Evolutionary conservation across 768 basidiomycete genomes (phyloP).

Genomic region (Strobilomyces confusus): DNA sequence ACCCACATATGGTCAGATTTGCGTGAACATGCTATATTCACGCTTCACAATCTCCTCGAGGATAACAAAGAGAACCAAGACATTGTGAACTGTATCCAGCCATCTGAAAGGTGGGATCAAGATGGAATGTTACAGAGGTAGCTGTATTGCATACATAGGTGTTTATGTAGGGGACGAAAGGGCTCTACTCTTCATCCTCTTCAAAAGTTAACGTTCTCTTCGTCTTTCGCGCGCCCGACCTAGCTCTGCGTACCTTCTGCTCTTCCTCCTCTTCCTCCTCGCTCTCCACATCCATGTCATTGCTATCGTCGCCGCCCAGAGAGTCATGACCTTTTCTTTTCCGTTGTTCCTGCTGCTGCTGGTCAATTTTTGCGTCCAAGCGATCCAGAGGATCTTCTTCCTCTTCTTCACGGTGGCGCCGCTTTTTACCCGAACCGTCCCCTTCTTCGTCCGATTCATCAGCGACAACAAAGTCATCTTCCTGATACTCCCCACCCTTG

Average conservation of each 20-base stretch:
- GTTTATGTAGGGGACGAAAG: background rate
- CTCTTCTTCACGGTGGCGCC: conserved; percentile 38
- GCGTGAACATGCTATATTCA: conserved; percentile 87
- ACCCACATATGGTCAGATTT: conserved; percentile 48
- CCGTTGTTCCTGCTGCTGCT: conserved; percentile 50
- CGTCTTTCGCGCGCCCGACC: conserved; percentile 48
- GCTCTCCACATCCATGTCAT: conserved; percentile 71
- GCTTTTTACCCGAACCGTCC: conserved; percentile 33
- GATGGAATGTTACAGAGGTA: conserved; percentile 44
- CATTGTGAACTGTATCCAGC: conserved; percentile 70
- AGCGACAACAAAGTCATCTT: conserved; percentile 82
- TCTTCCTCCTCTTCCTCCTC: conserved; percentile 72
- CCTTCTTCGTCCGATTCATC: conserved; percentile 72
- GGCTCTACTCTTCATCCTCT: conserved; percentile 48
- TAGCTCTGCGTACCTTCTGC: conserved; percentile 55
- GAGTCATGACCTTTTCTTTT: conserved; percentile 38
- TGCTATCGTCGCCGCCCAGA: conserved; percentile 34
- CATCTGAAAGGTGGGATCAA: conserved; percentile 54
- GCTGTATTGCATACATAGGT: conserved; percentile 26
- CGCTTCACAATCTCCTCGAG: conserved; percentile 73
- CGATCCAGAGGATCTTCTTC: conserved; percentile 63
- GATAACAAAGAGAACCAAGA: conserved; percentile 77
- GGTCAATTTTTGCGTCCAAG: conserved; percentile 62
- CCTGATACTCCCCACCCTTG: conserved; percentile 69
- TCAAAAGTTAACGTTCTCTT: conserved; percentile 53